Evolutionary conservation across 2,329 filamentous ascomycete species (phyloP), one percentile per base, ranked within the genome.

Genomic region (Aspergillus tubingensis): DNA sequence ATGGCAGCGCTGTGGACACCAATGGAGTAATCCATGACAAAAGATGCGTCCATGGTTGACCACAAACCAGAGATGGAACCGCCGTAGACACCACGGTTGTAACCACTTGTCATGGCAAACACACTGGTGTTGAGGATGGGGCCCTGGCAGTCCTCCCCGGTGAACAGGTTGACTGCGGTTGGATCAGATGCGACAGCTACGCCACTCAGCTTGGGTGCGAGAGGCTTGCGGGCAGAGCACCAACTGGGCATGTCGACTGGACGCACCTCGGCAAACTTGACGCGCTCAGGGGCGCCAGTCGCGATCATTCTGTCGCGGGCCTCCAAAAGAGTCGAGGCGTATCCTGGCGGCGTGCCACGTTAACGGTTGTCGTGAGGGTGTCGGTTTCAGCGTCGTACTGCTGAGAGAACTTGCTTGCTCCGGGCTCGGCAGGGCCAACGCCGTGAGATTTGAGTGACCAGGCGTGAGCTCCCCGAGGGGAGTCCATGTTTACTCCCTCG

Each of bases 11-110:
- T 51, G 30, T 51, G 32, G n/a, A 36, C 36, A 17, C 49, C 49
- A 27, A 51, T 51, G n/a, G 49, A 51, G 49, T 51, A 51, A 36
- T 51, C 30, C 15, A 51, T 27, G 3, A 51, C 49, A 8, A 51
- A 51, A 5, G 49, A 27, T 5, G 49, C 32, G 25, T 38, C 30
- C 30, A 51, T 51, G 49, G 21, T 51, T 4, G 49, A 27, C 49
- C 49, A 51, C 8, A 51, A 30, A 27, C 49, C 49, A 8, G 49
- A 51, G 49, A 51, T 51, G 2, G 49, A 51, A 8, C 49, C 49
- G 13, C 49, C 49, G 30, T 51, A 51, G n/a, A 51, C 49, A 10
- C 49, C 49, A 6, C 49, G 30, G 30, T 51, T 51, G 30, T 51
- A 51, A 11, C 49, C 49, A n/a, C 32, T 30, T 6, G 49, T 30